phyloP scores from a whole-genome alignment of 345 rosid genomes.

The Citrus reticulata region DNA sequence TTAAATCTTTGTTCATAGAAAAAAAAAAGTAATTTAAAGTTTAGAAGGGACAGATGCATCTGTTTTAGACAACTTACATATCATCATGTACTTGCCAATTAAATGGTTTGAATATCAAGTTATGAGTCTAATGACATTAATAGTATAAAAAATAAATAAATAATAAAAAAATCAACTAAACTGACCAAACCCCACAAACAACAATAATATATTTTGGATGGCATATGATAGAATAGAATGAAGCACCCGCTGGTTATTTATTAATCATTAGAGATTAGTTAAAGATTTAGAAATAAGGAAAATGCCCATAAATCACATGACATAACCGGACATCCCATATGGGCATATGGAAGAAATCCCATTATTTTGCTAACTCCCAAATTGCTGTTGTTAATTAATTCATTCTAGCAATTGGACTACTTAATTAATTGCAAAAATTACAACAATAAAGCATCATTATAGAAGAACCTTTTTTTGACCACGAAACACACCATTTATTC shows the following conservation, averaged over 20 bases:
- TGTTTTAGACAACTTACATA: constrained; percentile 16
- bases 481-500: constrained; percentile 1
- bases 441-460: background rate
- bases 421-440: constrained; percentile 3
- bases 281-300: constrained; percentile 8
- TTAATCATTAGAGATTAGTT: background rate
- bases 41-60: constrained; percentile 20
- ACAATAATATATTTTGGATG: background rate
- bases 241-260: background rate
- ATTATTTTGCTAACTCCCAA: constrained; percentile 17
- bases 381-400: constrained; percentile 4
- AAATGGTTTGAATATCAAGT: background rate
- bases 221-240: background rate
- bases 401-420: background rate
- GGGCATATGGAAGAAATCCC: constrained; percentile 42
- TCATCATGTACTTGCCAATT: background rate
- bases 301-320: constrained; percentile 42
- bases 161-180: constrained; percentile 5
- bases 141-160: background rate
- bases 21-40: background rate
- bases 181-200: background rate
- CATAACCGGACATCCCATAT: constrained; percentile 32
- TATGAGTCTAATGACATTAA: background rate
- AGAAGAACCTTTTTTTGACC: background rate
- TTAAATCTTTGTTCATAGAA: background rate